Conservation (phyloP, 345 rosid species). For the Anastatica hierochuntica region DNA sequence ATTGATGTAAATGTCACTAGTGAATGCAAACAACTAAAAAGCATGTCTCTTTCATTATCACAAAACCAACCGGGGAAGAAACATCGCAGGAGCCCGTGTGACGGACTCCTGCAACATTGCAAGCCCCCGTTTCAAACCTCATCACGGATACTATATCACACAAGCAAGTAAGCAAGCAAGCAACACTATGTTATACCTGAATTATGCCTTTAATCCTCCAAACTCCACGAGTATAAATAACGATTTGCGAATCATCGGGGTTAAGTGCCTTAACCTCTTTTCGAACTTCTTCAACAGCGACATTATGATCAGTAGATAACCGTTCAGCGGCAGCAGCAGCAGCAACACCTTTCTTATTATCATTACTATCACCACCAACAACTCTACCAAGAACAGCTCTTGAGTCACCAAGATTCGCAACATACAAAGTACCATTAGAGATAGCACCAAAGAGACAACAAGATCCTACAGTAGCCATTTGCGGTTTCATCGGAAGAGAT, state of each 20-base stretch:
- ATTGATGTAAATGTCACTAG: too few relatives aligned
- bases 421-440: conserved; percentile 52
- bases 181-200: conserved; percentile 51
- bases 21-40: too few relatives aligned
- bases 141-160: too few relatives aligned
- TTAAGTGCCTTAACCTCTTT: conserved; percentile 90
- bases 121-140: too few relatives aligned
- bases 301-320: conserved; percentile 93
- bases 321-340: conserved; percentile 59
- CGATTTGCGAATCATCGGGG: conserved; percentile 92
- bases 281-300: conserved; percentile 80
- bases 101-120: too few relatives aligned
- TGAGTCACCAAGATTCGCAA: conserved; percentile 93
- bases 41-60: too few relatives aligned
- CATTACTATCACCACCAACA: conserved; percentile 30
- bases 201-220: conserved; percentile 99
- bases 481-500: conserved; percentile 50
- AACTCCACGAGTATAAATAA: conserved; percentile 68
- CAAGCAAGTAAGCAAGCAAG: background rate
- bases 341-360: background rate
- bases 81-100: too few relatives aligned
- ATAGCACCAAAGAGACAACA: conserved; percentile 93
- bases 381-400: conserved; percentile 85
- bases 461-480: conserved; percentile 90
- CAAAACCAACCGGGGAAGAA: too few relatives aligned